Percentiles rank a stretch among this genome's conserved stretches.
Evolutionary conservation across 306 rosid species (phyloP).

Genomic region (Dalbergia cochinchinensis): DNA sequence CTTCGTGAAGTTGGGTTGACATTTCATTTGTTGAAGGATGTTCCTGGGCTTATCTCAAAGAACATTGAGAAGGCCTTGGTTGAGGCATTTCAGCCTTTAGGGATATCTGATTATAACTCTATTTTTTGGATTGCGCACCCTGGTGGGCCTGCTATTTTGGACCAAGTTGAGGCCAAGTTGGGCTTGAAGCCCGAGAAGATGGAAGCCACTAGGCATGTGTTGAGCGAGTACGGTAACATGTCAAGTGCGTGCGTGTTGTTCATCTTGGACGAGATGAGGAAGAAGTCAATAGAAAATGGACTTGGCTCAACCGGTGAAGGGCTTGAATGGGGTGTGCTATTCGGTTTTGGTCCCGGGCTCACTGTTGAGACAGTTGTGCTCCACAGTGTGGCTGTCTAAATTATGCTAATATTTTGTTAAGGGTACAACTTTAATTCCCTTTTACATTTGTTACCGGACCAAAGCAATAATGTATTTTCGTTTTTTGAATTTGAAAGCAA

Average conservation of each 20-base stretch:
- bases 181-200: constrained; percentile 47
- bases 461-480: too few species aligned
- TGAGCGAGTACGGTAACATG: constrained; percentile 50
- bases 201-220: constrained; percentile 42
- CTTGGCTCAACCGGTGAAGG: constrained; percentile 49
- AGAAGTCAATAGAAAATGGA: constrained; percentile 17
- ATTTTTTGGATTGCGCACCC: constrained; percentile 49
- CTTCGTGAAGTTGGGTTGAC: constrained; percentile 46
- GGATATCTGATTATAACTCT: constrained; percentile 50
- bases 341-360: constrained; percentile 51
- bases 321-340: constrained; percentile 49
- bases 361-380: constrained; percentile 50
- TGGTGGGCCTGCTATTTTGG: constrained; percentile 46
- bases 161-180: constrained; percentile 48
- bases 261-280: constrained; percentile 46
- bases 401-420: too few species aligned
- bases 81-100: constrained; percentile 40
- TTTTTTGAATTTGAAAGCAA: too few species aligned
- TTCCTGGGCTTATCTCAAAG: constrained; percentile 31
- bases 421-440: too few species aligned
- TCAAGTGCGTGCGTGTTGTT: constrained; percentile 49
- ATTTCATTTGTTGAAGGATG: constrained; percentile 44
- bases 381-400: constrained; percentile 21
- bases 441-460: too few species aligned
- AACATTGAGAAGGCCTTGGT: too few species aligned